Evolutionary conservation across 495 filamentous ascomycete genomes (phyloP).

Genomic region (Neurospora sp.): DNA sequence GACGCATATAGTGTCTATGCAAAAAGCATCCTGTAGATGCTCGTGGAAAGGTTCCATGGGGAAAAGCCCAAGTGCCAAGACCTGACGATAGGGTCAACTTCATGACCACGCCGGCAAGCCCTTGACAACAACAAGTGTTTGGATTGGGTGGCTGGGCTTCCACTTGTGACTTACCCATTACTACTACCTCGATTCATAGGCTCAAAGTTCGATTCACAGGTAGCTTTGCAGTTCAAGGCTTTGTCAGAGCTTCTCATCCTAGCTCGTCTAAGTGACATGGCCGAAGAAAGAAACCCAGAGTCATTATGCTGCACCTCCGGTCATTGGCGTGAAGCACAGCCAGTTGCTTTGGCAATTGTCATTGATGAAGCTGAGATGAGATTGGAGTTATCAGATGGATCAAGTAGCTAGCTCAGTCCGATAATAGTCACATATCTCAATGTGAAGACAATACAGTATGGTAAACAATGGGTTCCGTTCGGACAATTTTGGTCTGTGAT

Average conservation of each 20-base stretch:
- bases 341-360: neutral
- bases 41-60: neutral
- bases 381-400: neutral
- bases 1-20: neutral
- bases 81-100: neutral
- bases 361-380: neutral
- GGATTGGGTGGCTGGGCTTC: neutral
- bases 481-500: neutral
- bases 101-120: neutral
- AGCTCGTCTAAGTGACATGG: neutral
- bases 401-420: neutral
- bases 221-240: neutral
- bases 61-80: neutral
- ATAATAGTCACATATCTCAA: neutral
- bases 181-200: neutral
- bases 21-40: neutral
- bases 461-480: neutral
- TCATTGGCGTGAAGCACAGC: neutral
- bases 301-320: neutral
- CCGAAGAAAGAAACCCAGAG: neutral
- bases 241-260: neutral
- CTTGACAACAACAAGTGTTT: neutral
- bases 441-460: neutral
- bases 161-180: neutral
- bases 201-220: neutral